Evolutionary conservation across 148 eudicot species (phyloP), one percentile per base, ranked within the genome.

Genomic region (Rhododendron mucronatum): DNA sequence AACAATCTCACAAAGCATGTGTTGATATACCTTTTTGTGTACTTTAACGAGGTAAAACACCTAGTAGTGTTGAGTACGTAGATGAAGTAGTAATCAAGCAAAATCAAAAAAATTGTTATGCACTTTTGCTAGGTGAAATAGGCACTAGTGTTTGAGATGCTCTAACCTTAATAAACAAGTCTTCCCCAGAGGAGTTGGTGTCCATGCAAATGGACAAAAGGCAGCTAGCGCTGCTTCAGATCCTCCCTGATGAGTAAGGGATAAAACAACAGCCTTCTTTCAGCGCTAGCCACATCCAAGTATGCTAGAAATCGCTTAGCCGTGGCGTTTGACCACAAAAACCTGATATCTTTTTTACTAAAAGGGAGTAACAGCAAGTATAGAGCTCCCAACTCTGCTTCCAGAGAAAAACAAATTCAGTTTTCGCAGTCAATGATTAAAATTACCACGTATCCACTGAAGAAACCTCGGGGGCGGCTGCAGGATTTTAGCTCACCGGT

Each of bases 131-230:
- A 67, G 15, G 35, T 67, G 28, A 67, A 67, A 67, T 3, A 26
- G 74, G 15, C 28, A 26, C 12, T 67, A 67, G 35, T 26, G 33
- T 26, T 26, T 11, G 74, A 67, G 33, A 67, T 67, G 74, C 74
- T 26, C 71, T 47, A 85, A 96, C 99, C 96, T 96, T 96, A 84
- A 94, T 83, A 80, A 91, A 82, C n/a, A 92, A 90, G 81, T 96
- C 96, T 85, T 96, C 99, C 81, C 94, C 98, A 80, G 96, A 95
- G 84, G 96, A 94, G 89, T 92, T 91, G 73, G 90, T 89, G 88
- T 94, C 98, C 99, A 96, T 96, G 89, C 84, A 71, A 90, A 78
- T 69, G 84, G 88, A 63, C 88, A 81, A 86, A 86, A 84, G 65
- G 86, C 83, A 63, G 91, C 82, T 75, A 75, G 69, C 86, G 88